Base-by-base conservation (phyloP, 2,329 filamentous ascomycete species). In the Sphaerulina vaccinii region DNA sequence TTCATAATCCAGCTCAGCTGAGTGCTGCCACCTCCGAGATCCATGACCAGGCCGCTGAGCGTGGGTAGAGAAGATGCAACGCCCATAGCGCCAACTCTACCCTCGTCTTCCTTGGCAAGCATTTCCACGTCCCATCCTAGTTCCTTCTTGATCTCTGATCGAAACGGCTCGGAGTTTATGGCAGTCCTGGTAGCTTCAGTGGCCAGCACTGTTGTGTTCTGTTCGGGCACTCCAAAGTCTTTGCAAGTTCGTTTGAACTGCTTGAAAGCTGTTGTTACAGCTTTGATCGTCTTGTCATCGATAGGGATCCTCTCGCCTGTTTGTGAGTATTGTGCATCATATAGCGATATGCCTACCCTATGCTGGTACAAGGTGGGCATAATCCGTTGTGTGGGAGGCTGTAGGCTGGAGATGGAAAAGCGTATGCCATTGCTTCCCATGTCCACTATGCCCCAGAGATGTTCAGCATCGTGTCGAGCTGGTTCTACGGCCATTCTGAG, bases 181-280 rank as follows among this genome's bases (percentile, higher is more conserved):
- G 91, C 89, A 19, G 84, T 88, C 38, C 91, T 83, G 68, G 91
- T 93, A 3, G 91, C 91, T 70, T 96, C 91, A 0, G 91, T 96
- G 16, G 90, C 91, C 36, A 96, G 81, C 8, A 96, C 81, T 16
- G 81, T 80, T 54, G 92, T 81, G 57, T 90, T 84, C n/a, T 50
- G 23, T 0, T 75, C 66, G 0, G 82, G 82, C 0, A 96, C 88
- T 15, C 77, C 76, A 65, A 88, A 89, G 52, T 85, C 80, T 49
- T 77, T 66, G 52, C 90, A 92, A 45, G 87, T 86, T 21, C 74
- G 75, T 54, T 82, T 82, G 74, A 96, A 96, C 22, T 83, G 82
- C 18, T 80, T 73, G 9, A 96, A 73, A 1, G 83, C 82, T 24
- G 78, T 71, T 4, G 88, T 72, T 9, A 96, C 88, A n/a, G 77